A percentile compares a stretch with the other conserved stretches of the same genome.
phyloP scores from a whole-genome alignment of 1,139 yeast genomes.

The Spencermartinsiella ligniputridi region DNA sequence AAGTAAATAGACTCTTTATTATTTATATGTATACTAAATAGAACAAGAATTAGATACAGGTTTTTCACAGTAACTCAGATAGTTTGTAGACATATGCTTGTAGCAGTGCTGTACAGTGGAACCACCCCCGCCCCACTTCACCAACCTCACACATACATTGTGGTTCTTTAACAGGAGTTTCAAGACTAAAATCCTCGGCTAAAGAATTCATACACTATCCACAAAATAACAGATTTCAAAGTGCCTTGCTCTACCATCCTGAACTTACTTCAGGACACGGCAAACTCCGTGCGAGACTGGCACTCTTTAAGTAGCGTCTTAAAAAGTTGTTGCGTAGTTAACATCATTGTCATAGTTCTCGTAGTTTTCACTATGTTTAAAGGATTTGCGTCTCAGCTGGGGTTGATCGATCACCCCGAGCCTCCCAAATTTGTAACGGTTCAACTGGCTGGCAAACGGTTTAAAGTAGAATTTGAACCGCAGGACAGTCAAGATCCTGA shows the following conservation, averaged over 20 bases:
- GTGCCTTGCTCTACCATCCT: not conserved
- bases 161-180: too few species aligned
- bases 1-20: too few species aligned
- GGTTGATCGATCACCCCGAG: constrained; percentile 12
- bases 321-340: not conserved
- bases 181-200: too few species aligned
- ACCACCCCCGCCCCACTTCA: too few species aligned
- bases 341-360: not conserved
- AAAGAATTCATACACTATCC: not conserved
- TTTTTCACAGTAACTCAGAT: too few species aligned
- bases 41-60: too few species aligned
- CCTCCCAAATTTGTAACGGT: constrained; percentile 23
- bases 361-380: constrained; percentile 11
- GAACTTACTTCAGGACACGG: not conserved
- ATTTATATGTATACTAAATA: too few species aligned
- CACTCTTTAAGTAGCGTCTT: not conserved
- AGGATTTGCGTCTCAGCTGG: constrained; percentile 15
- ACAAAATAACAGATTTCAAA: not conserved
- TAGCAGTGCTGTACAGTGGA: too few species aligned
- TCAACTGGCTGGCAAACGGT: constrained; percentile 21
- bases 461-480: constrained; percentile 62
- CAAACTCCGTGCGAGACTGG: not conserved
- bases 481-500: constrained; percentile 74
- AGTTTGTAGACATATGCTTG: too few species aligned
- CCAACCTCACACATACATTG: too few species aligned